Evolutionary conservation across 331 rosid species (phyloP).

Genomic region (Acacia pycnantha): DNA sequence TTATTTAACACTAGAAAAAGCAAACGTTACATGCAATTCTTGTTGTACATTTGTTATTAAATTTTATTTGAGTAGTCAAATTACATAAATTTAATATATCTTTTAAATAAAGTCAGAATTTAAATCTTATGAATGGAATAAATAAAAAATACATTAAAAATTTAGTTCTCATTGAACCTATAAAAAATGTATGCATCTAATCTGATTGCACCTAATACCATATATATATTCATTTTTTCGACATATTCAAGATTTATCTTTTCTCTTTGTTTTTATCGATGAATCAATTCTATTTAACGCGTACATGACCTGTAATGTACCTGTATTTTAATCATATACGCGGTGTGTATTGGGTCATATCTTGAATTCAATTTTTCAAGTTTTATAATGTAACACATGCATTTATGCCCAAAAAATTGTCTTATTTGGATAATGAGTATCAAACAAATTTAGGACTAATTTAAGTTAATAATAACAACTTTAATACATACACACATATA

Average conservation of each 20-base stretch:
- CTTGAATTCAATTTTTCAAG: background rate
- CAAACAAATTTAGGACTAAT: background rate
- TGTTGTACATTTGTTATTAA: no score
- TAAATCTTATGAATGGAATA: no score
- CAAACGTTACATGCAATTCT: no score
- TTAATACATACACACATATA: no score
- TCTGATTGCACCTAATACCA: background rate
- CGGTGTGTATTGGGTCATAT: background rate
- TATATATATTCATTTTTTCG: no score
- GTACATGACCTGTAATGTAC: background rate
- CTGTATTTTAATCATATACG: background rate
- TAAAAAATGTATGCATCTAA: background rate
- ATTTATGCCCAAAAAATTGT: background rate
- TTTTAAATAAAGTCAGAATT: no score
- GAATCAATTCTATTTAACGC: background rate
- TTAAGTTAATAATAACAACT: no score
- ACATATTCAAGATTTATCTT: background rate
- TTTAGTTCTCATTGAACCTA: no score
- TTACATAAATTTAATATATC: no score
- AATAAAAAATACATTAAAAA: no score
- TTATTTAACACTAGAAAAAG: background rate
- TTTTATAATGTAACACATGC: background rate
- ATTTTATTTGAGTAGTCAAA: no score
- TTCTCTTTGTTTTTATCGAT: background rate
- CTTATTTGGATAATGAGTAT: background rate